These are phyloP conservation scores for Penicillium odoratum DNA, from an alignment of 495 filamentous ascomycete species.

Conservation along the genomic window DNA sequence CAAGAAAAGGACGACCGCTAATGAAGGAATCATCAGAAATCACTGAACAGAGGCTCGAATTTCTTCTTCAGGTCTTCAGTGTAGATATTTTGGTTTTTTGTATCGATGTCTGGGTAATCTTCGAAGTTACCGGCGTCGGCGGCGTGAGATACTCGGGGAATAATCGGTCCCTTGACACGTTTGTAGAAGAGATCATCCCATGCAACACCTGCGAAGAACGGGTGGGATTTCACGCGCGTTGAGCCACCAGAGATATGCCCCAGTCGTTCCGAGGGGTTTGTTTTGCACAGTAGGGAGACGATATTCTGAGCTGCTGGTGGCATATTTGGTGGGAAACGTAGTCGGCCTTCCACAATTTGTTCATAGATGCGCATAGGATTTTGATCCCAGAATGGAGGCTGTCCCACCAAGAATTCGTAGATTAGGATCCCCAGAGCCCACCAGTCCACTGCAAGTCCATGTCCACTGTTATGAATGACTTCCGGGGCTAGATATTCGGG, in stretches of 20 bases:
- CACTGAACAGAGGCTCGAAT: slow-evolving; percentile 77
- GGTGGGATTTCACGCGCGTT: slow-evolving; percentile 76
- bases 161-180: slow-evolving; percentile 75
- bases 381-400: slow-evolving; percentile 95
- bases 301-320: slow-evolving; percentile 77
- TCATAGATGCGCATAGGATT: slow-evolving; percentile 98
- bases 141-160: slow-evolving; percentile 75
- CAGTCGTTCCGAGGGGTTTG: slow-evolving; percentile 81
- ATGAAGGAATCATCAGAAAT: slow-evolving; percentile 55
- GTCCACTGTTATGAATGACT: slow-evolving; percentile 92
- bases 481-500: slow-evolving; percentile 97
- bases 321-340: slow-evolving; percentile 52
- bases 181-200: slow-evolving; percentile 82
- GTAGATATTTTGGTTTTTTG: slow-evolving; percentile 59
- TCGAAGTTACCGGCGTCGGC: slow-evolving; percentile 92
- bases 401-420: slow-evolving; percentile 93
- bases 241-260: slow-evolving; percentile 88
- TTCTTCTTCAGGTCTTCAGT: slow-evolving; percentile 70
- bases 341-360: slow-evolving; percentile 47
- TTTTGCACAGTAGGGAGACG: slow-evolving; percentile 82
- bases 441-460: slow-evolving; percentile 98
- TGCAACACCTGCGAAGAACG: slow-evolving; percentile 79
- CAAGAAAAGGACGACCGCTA: neutral
- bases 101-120: slow-evolving; percentile 67
- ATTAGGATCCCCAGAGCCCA: slow-evolving; percentile 96